These are phyloP conservation scores for Tetraselmis striata DNA, from an alignment of 139 green algal genomes.

Conservation along the genomic window DNA sequence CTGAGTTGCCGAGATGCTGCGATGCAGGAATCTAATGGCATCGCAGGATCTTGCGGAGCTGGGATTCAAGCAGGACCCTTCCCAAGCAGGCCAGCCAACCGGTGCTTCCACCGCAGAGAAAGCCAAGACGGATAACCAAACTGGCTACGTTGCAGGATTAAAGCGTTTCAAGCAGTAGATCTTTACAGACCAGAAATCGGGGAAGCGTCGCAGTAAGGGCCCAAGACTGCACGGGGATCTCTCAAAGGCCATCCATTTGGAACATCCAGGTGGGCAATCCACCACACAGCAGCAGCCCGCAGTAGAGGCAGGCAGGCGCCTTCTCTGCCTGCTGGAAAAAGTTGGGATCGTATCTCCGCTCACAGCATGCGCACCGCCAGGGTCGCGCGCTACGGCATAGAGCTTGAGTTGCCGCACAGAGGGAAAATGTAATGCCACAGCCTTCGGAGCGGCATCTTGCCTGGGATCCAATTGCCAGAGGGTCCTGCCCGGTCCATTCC, in stretches of 20 bases:
- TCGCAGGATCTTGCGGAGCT: slow-evolving; percentile 64
- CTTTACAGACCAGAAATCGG: not conserved
- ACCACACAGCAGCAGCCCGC: not conserved
- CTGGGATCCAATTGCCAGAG: too few species aligned
- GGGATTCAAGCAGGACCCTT: slow-evolving; percentile 41
- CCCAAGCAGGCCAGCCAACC: not conserved
- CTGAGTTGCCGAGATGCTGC: not conserved
- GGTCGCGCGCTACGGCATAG: not conserved
- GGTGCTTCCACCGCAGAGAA: not conserved
- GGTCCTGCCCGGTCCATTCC: too few species aligned
- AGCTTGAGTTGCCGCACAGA: not conserved
- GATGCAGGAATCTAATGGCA: slow-evolving; percentile 72
- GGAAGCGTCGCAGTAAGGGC: not conserved
- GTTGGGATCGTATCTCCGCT: not conserved
- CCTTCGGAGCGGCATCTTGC: too few species aligned
- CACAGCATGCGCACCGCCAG: not conserved
- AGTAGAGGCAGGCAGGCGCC: not conserved
- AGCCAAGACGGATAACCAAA: not conserved
- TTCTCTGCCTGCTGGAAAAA: not conserved
- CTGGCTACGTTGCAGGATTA: not conserved
- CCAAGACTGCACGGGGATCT: not conserved
- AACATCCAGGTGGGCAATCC: not conserved
- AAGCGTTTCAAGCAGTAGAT: not conserved
- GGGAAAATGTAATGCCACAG: not conserved
- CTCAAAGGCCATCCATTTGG: not conserved